phyloP scores from a whole-genome alignment of 2,329 filamentous ascomycete genomes.

The Ceratocystis colombiana region DNA sequence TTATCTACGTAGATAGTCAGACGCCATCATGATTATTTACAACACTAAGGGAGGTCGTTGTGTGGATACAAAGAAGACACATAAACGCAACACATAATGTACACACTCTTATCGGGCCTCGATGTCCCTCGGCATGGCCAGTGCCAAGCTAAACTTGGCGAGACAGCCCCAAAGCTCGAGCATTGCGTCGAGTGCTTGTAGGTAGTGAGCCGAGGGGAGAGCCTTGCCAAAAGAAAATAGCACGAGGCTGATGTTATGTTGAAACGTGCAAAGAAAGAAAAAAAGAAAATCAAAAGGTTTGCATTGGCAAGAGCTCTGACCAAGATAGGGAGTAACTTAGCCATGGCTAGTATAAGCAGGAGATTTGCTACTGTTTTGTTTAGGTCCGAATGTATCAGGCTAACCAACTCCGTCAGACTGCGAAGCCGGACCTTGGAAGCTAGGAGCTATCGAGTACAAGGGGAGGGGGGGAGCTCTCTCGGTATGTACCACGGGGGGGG shows the following conservation, averaged over 20 bases:
- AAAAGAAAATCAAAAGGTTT: not conserved
- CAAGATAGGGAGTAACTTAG: not conserved
- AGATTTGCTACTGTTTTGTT: slow-evolving; percentile 16
- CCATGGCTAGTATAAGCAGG: not conserved
- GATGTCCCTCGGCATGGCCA: not conserved
- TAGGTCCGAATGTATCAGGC: slow-evolving; percentile 17
- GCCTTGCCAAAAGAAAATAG: not conserved
- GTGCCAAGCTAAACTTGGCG: not conserved
- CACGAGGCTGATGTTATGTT: slow-evolving; percentile 10
- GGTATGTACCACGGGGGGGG: not conserved
- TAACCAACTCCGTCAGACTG: slow-evolving; percentile 22
- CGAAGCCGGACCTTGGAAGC: slow-evolving; percentile 23
- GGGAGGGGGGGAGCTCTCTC: not conserved
- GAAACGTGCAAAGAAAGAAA: not conserved
- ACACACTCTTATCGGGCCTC: not conserved
- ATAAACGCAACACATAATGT: not conserved
- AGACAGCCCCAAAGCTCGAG: slow-evolving; percentile 2
- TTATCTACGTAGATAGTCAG: not conserved
- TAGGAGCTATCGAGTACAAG: slow-evolving; percentile 6
- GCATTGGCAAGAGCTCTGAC: slow-evolving; percentile 15
- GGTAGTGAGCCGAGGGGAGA: not conserved
- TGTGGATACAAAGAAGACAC: not conserved
- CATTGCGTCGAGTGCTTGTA: not conserved
- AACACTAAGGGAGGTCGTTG: not conserved
- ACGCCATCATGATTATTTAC: not conserved